These are phyloP conservation scores for Cynara cardunculus DNA, from an alignment of 129 eudicot species.

Conservation along the genomic window DNA sequence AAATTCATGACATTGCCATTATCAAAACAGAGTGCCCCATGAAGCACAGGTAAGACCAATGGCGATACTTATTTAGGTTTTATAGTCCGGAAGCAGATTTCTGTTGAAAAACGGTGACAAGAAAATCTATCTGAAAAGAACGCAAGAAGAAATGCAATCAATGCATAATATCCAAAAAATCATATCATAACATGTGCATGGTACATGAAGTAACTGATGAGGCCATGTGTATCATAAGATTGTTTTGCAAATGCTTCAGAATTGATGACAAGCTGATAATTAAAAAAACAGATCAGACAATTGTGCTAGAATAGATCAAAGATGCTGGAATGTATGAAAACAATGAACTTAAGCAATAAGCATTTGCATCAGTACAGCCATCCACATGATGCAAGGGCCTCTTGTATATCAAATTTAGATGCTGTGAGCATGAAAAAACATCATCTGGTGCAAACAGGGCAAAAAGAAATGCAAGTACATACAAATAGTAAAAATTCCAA, in stretches of 20 bases:
- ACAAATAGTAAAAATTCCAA: neutral
- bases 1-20: neutral
- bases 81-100: neutral
- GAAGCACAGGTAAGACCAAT: neutral
- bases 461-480: neutral
- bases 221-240: neutral
- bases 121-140: slow-evolving; percentile 1
- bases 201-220: neutral
- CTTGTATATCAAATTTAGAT: neutral
- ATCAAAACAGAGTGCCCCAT: slow-evolving; percentile 8
- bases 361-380: neutral
- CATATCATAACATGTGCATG: slow-evolving; percentile 6
- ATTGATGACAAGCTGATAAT: neutral
- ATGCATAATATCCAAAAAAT: neutral
- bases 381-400: neutral
- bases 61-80: neutral
- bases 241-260: neutral
- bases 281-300: neutral
- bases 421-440: neutral
- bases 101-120: neutral
- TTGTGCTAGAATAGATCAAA: neutral
- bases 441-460: neutral
- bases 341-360: neutral
- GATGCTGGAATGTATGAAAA: neutral
- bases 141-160: neutral